Evolutionary conservation across 1,139 yeast genomes (phyloP).

Genomic region (Candida labiduridarum): DNA sequence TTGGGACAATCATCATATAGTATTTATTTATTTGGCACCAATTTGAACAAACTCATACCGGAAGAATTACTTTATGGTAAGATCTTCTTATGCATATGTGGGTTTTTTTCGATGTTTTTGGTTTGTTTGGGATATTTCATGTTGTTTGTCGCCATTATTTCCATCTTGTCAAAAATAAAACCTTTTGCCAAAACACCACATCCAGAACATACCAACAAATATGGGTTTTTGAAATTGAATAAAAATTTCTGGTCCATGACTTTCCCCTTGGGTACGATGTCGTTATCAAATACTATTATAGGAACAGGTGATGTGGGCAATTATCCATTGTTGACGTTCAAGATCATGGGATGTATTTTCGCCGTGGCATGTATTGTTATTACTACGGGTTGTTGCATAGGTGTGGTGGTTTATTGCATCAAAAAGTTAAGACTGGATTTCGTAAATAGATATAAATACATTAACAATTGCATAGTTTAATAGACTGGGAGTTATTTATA

Average conservation of each 20-base stretch:
- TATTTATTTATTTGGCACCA: conserved; percentile 57
- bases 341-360: conserved; percentile 63
- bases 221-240: conserved; percentile 15
- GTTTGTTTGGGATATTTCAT: conserved; percentile 66
- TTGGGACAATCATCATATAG: conserved; percentile 84
- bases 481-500: neutral
- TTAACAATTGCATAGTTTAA: conserved; percentile 10
- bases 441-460: conserved; percentile 3
- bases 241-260: conserved; percentile 85
- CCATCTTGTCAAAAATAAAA: conserved; percentile 40
- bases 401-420: conserved; percentile 22
- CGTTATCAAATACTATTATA: conserved; percentile 58
- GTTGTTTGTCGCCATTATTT: conserved; percentile 54
- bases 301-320: conserved; percentile 41
- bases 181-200: conserved; percentile 30
- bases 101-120: conserved; percentile 48
- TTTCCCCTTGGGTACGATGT: conserved; percentile 88
- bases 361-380: conserved; percentile 40
- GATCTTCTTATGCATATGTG: conserved; percentile 19
- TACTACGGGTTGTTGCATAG: conserved; percentile 33
- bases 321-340: conserved; percentile 48
- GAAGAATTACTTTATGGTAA: conserved; percentile 20
- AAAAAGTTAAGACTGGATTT: conserved; percentile 10
- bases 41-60: conserved; percentile 23
- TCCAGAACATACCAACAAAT: conserved; percentile 14